A percentile compares a stretch with the other conserved stretches of the same genome.
Conservation (phyloP, 2,329 filamentous ascomycete genomes). For the Phoma sp. region DNA sequence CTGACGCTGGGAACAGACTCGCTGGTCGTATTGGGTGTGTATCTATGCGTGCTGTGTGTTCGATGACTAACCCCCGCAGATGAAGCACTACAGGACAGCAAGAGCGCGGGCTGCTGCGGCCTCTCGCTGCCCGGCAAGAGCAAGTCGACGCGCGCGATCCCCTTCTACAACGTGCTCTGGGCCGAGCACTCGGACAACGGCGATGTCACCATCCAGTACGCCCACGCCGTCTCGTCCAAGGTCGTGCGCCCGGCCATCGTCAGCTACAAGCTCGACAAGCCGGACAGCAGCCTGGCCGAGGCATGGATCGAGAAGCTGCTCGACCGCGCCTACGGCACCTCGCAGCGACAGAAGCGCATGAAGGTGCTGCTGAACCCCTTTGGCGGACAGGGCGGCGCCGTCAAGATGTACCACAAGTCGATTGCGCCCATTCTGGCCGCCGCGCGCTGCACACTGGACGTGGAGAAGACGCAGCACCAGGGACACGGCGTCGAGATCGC, state of each 20-base stretch:
- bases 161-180: constrained; percentile 86
- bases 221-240: constrained; percentile 63
- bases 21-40: constrained; percentile 52
- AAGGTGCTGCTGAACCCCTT: constrained; percentile 93
- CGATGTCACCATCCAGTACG: constrained; percentile 76
- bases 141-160: constrained; percentile 66
- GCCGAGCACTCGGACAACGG: constrained; percentile 67
- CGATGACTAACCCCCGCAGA: constrained; percentile 54
- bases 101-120: constrained; percentile 63
- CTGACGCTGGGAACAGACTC: constrained; percentile 68
- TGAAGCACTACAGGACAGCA: constrained; percentile 60
- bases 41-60: constrained; percentile 19
- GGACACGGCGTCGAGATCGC: constrained; percentile 83
- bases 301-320: constrained; percentile 72
- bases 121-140: constrained; percentile 56
- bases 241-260: constrained; percentile 68
- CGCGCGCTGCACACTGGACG: constrained; percentile 77
- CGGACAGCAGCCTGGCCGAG: constrained; percentile 58
- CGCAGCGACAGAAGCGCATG: constrained; percentile 75
- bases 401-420: constrained; percentile 75
- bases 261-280: constrained; percentile 66
- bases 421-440: constrained; percentile 84
- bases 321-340: constrained; percentile 72
- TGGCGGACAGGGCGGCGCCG: constrained; percentile 80
- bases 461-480: constrained; percentile 72